Evolutionary conservation across 2,329 filamentous ascomycete species (phyloP).

Genomic region (Ramichloridium luteum): DNA sequence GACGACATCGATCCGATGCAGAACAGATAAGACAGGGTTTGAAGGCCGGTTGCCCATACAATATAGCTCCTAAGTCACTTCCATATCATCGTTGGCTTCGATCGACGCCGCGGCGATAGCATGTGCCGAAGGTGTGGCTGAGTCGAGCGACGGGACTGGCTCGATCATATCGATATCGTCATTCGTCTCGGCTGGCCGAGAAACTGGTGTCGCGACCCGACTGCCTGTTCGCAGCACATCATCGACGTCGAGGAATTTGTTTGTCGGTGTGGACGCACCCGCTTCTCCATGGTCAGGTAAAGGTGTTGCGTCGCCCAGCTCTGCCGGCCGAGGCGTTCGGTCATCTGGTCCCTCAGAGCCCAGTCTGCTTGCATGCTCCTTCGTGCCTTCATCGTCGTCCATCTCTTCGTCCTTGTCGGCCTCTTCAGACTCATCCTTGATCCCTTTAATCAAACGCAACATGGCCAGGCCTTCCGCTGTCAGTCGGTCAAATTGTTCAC

Average conservation of each 20-base stretch:
- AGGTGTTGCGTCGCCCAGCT: conserved; percentile 26
- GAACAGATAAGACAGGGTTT: no score
- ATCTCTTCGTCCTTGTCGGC: conserved; percentile 63
- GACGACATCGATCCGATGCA: no score
- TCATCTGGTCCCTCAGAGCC: conserved; percentile 35
- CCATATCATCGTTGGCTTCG: no score
- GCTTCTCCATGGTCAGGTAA: conserved; percentile 24
- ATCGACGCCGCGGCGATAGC: no score
- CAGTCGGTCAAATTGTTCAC: conserved; percentile 77
- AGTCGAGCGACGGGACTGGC: conserved; percentile 1
- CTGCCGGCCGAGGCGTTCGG: conserved; percentile 17
- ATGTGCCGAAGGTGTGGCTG: background rate
- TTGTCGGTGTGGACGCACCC: conserved; percentile 11
- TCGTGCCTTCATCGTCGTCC: conserved; percentile 29
- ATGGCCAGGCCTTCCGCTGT: conserved; percentile 85
- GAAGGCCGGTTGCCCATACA: no score
- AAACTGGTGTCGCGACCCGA: conserved; percentile 14
- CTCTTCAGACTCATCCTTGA: conserved; percentile 88
- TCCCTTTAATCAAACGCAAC: conserved; percentile 74
- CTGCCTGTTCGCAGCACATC: conserved; percentile 14
- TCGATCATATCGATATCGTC: conserved; percentile 21
- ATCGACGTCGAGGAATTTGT: conserved; percentile 20
- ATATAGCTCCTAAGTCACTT: no score
- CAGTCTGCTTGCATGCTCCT: conserved; percentile 32
- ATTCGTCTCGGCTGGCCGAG: conserved; percentile 11